Evolutionary conservation across 768 basidiomycete species (phyloP), one percentile per base, ranked within the genome.

Genomic region (Russula dissimulans): DNA sequence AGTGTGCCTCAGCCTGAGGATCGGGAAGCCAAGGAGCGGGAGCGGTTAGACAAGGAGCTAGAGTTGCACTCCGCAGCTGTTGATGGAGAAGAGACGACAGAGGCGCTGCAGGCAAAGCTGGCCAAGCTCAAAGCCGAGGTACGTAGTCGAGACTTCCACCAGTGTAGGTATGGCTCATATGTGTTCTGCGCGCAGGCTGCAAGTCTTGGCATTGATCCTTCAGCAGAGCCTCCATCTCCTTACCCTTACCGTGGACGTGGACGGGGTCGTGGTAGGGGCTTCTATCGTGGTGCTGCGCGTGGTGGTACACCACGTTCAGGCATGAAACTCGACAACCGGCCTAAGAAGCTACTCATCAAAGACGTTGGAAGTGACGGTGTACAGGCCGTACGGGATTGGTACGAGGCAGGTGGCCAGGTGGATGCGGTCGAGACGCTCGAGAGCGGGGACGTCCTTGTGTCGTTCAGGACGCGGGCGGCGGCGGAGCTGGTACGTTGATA

Each of bases 301-400:
- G 88, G 89, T 58, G 84, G 82, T 3, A 78, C 81, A 48, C 78
- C 84, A 10, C 80, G 86, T 44, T 75, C 78, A 10, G 91, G 85
- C 67, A 88, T 95, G 87, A 89, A 89, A 69, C 81, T 97, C 32
- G 93, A 97, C 71, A 92, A 94, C 68, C 83, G 93, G 17, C 89
- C 93, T 10, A 88, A 85, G 74, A 86, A 82, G 71, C 74, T 97
- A 26, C 72, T 87, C 22, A 76, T 97, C 32, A 86, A 89, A 68
- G 89, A 86, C 41, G 81, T 81, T 9, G 72, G 76, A 39, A 78
- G 79, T 18, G 76, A 76, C n/a, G 75, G 76, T 34, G 62, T 83
- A 36, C 82, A 85, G 62, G 78, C 81, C 6, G 74, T 94, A 60
- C 82, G 81, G 63, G 85, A 89, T 66, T 95, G 90, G 88, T 95